Percentiles rank a stretch among this genome's conserved stretches.
phyloP scores from a whole-genome alignment of 73 alveolate species.

The Paramecium primaurelia region DNA sequence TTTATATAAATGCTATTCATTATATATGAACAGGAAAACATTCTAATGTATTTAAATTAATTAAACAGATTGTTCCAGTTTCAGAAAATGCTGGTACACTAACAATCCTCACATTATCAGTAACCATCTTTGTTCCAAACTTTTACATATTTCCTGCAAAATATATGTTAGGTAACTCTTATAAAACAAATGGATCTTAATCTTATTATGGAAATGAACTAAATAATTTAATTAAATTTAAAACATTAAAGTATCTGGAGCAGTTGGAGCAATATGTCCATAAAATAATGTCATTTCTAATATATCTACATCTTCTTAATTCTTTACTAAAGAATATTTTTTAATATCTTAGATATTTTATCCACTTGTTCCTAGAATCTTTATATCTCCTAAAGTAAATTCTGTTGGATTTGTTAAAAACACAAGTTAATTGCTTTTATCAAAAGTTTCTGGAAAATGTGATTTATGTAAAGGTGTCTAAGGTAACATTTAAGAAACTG shows the following conservation, averaged over 20 bases:
- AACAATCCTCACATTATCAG: background rate
- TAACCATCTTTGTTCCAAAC: background rate
- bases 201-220: background rate
- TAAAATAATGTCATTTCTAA: background rate
- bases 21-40: background rate
- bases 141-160: slow-evolving; percentile 31
- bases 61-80: background rate
- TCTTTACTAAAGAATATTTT: background rate
- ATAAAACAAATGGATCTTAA: slow-evolving; percentile 20
- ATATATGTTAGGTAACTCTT: slow-evolving; percentile 3
- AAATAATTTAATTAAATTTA: too few species aligned
- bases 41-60: background rate
- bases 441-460: background rate
- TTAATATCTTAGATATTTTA: slow-evolving; percentile 7
- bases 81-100: background rate
- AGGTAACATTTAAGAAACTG: background rate
- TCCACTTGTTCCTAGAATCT: slow-evolving; percentile 24
- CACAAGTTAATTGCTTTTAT: background rate
- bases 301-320: background rate
- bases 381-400: background rate
- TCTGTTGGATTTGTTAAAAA: slow-evolving; percentile 28
- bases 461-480: background rate
- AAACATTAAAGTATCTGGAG: slow-evolving; percentile 41
- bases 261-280: slow-evolving; percentile 5
- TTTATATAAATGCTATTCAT: background rate